Conservation (phyloP, 1,139 yeast species). For the Scheffersomyces titani region DNA sequence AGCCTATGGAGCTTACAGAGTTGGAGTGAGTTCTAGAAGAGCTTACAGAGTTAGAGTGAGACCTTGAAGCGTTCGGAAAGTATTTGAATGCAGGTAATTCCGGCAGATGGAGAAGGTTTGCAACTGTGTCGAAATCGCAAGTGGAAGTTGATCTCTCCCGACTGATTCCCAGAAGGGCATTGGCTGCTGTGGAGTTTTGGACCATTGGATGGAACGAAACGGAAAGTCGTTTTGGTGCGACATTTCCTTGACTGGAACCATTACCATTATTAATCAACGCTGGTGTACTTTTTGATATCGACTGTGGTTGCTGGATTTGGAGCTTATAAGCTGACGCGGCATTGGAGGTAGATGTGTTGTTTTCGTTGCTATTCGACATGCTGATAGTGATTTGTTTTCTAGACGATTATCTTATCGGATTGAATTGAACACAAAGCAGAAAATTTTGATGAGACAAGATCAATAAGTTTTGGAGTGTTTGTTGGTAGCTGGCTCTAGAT, state of each 20-base stretch:
- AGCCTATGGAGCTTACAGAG: slow-evolving; percentile 13
- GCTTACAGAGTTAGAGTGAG: slow-evolving; percentile 18
- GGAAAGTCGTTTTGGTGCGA: not conserved
- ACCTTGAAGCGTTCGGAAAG: slow-evolving; percentile 8
- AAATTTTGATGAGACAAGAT: not conserved
- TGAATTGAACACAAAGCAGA: not conserved
- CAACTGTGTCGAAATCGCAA: not conserved
- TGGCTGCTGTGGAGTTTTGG: not conserved
- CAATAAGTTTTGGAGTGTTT: not conserved
- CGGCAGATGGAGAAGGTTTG: not conserved
- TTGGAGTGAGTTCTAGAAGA: slow-evolving; percentile 17
- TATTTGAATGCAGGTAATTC: not conserved
- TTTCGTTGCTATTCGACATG: not conserved
- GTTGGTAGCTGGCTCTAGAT: not conserved
- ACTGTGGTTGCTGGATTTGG: not conserved
- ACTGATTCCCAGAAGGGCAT: not conserved
- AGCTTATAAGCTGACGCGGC: not conserved
- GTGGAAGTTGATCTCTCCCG: slow-evolving; percentile 7
- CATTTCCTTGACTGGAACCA: not conserved
- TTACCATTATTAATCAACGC: not conserved
- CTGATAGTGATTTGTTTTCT: not conserved
- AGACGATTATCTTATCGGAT: not conserved
- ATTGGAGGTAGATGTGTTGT: not conserved
- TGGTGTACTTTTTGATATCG: not conserved
- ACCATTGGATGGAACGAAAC: not conserved